These are phyloP conservation scores for Sporisorium graminicola DNA, from an alignment of 1,284 basidiomycete genomes.

Conservation along the genomic window DNA sequence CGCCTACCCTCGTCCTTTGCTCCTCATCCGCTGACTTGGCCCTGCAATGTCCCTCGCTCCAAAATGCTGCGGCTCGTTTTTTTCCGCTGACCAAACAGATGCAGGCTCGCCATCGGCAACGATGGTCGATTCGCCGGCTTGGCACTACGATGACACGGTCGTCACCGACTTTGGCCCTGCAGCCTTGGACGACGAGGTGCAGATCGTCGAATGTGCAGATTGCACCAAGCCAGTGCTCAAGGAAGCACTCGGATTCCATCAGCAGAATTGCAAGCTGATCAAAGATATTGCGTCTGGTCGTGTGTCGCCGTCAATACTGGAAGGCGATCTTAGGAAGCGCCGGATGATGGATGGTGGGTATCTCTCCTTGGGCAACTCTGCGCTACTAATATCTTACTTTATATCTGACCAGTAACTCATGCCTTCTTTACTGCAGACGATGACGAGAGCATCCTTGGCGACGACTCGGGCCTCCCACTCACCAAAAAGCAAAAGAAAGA, in stretches of 20 bases:
- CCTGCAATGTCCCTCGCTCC: background rate
- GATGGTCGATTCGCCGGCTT: slow-evolving; percentile 37
- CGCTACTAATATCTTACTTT: background rate
- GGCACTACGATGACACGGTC: slow-evolving; percentile 63
- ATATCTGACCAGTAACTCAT: background rate
- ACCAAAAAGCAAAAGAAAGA: slow-evolving; percentile 49
- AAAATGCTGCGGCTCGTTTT: background rate
- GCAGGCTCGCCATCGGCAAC: slow-evolving; percentile 30
- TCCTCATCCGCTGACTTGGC: slow-evolving; percentile 3
- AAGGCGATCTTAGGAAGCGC: slow-evolving; percentile 48
- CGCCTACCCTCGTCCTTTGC: background rate
- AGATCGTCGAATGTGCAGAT: slow-evolving; percentile 57
- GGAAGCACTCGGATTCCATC: slow-evolving; percentile 57
- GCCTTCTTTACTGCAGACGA: slow-evolving; percentile 22
- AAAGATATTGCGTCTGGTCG: slow-evolving; percentile 57
- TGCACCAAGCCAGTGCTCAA: slow-evolving; percentile 60
- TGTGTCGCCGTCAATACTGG: slow-evolving; percentile 55
- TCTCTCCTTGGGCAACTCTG: background rate
- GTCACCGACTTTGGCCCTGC: slow-evolving; percentile 66
- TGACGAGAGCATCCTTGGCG: slow-evolving; percentile 38
- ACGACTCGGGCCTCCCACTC: slow-evolving; percentile 17
- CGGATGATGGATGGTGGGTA: slow-evolving; percentile 51
- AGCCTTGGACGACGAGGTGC: slow-evolving; percentile 61
- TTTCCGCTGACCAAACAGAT: slow-evolving; percentile 12
- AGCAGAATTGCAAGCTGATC: slow-evolving; percentile 58